Base-by-base conservation (phyloP, 495 filamentous ascomycete genomes). In the Penicillium robsamsonii region DNA sequence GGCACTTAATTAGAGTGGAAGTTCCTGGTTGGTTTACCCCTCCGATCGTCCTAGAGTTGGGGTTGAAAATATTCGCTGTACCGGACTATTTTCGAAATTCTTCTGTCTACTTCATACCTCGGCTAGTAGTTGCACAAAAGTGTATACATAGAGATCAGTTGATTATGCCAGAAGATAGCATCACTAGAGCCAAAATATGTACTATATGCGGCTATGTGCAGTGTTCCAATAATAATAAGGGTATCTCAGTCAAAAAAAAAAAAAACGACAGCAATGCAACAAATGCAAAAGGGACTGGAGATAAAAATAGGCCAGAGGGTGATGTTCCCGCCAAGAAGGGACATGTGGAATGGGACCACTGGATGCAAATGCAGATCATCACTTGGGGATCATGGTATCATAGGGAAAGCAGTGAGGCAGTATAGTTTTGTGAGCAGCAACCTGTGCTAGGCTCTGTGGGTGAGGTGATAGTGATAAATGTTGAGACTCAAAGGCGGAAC, bases 361-460 rank as follows among this genome's bases (percentile, higher is more conserved):
- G 29, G 37, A 51, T 51, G 54, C 49, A 46, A 58, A 46, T 30
- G 49, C 30, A 58, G 20, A 33, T 56, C 54, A 41, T 56, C 54
- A 46, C 27, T 55, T n/a, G 3, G 45, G 27, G 24, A 43, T 56
- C 54, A 33, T 56, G 54, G 54, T 56, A 56, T 56, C 54, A 50
- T 56, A 48, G 52, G 50, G 22, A 46, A 50, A 38, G 13, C 24
- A 18, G 33, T 15, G 30, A 42, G 15, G 18, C 41, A 44, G 42
- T 12, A 41, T 25, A 46, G 20, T 27, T 22, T 35, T 10, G 48
- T 22, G 17, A 41, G 40, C 37, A 43, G 46, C 46, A 56, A 56
- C 54, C 37, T 11, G 45, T 56, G 46, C 54, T 35, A 42, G 13
- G 37, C 42, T 53, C 31, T 41, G 49, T 22, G 4, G 35, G 10